Evolutionary conservation across 2,329 filamentous ascomycete species (phyloP), one percentile per base, ranked within the genome.

Genomic region (Pseudogymnoascus sp.): DNA sequence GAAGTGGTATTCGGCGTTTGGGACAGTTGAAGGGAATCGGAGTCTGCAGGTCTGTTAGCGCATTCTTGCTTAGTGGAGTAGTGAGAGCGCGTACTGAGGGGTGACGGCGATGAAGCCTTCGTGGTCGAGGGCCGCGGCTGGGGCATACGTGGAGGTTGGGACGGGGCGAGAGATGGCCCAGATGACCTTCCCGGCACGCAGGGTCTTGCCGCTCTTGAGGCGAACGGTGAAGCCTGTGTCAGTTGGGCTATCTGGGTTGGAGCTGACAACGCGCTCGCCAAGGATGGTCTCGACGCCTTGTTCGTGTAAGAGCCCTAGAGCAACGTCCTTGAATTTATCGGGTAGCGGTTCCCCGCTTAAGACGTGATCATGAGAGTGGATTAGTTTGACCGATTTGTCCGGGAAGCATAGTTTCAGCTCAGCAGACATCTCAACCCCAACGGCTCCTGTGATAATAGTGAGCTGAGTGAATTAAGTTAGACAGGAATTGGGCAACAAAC

Each of bases 381-480:
- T 83, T 1, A 95, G 81, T 0, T 85, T 89, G n/a, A 93, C 86
- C 42, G 82, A 82, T 62, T 85, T 77, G 9, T 82, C 70, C 0
- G 90, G 89, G 65, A 87, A 81, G 23, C 86, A 77, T 53, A 83
- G 73, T 75, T 92, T 93, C 62, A 93, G 78, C 76, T 95, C 90
- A 1, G 88, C 85, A 0, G 90, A 89, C 81, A 93, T 91, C 73
- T 93, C 90, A 62, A 93, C 86, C 7, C 90, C 90, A 1, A 93
- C 90, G 5, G 90, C 90, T 60, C 88, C 82, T 84, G 63, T 49
- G 9, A n/a, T 5, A 12, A 56, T 56, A 36, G 16, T 56, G 16
- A 56, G 49, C 49, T 5, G 1, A 18, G 21, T 56, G 49, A 2
- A 56, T 21, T 11, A 56, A 21, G 21, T 31, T n/a, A 11, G 16